Base-by-base conservation (phyloP, 2,329 filamentous ascomycete species). In the Orbilia ellipsospora region DNA sequence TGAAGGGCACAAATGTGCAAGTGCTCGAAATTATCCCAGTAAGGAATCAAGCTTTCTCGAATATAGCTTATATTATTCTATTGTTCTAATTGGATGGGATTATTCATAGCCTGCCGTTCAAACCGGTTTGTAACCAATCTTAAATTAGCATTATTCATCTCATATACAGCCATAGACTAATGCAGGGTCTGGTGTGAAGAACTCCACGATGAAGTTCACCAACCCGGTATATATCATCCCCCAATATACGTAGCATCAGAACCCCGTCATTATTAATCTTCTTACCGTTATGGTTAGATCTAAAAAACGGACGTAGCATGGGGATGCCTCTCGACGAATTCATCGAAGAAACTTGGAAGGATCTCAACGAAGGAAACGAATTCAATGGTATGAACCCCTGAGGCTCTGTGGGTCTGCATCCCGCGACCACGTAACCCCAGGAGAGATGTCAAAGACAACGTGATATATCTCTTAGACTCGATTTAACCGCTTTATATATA, bases 311-410 rank as follows among this genome's bases (percentile, higher is more conserved):
- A 2, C 81, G 81, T 1, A 77, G 80, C 4, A 67, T 87, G 12
- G 86, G 85, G 2, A 87, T 88, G 84, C 85, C 86, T 2, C 64
- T 86, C 16, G 79, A 78, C 2, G 79, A 82, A 2, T 88, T 85
- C 74, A 82, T 81, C 1, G 82, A 86, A 0, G 83, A 84, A 31
- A 82, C 84, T 4, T 88, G 84, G 82, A 77, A 79, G 1, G 84
- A 82, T 1, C 78, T 88, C 52, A 77, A 79, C 8, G 77, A 78
- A 2, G 84, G 84, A 1, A 81, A 84, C 13, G 82, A 85, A 55
- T 82, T 86, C 67, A 80, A 86, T 10, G 80, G 69, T 67, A 63
- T 1, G 28, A 42, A 20, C 15, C 23, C 26, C 15, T 28, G 7
- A 28, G 26, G 7, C 51, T 28, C 10, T 31, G 51, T 55, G 20